Base-by-base conservation (phyloP, 176 grass and related monocot species). In the Aegilops umbellulata region DNA sequence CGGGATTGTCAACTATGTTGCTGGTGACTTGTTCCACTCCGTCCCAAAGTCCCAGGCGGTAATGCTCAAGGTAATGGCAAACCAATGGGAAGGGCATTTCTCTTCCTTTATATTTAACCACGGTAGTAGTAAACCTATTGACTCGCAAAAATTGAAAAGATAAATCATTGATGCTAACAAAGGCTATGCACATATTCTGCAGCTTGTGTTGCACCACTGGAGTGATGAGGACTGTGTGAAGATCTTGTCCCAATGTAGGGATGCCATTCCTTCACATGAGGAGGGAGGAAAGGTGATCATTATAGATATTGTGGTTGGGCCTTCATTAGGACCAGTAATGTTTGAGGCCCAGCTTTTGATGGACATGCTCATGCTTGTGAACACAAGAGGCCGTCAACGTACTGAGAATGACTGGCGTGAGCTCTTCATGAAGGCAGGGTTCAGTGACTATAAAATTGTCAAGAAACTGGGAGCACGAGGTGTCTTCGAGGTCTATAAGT, bases 21-120 rank as follows among this genome's bases (percentile, higher is more conserved):
- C 6, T 0, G 92, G 92, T 36, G 74, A 91, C 60, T 84, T 94
- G 79, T 87, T 94, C 44, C 76, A 84, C 11, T 26, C 41, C 11
- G 83, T 94, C 61, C 92, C 92, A n/a, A 77, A 29, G 27, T 83
- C 89, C 51, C 82, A 86, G 76, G 83, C 77, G 17, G 90, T 88
- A 36, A 13, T 75, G 57, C 80, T 91, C 14, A 91, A 94, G 61
- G 86, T 86, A n/a, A n/a, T n/a, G n/a, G n/a, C n/a, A n/a, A n/a
- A n/a, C n/a, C n/a, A n/a, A n/a, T n/a, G n/a, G n/a, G n/a, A n/a
- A n/a, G n/a, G n/a, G n/a, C n/a, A n/a, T n/a, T n/a, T n/a, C n/a
- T n/a, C n/a, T n/a, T n/a, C n/a, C n/a, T n/a, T n/a, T n/a, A n/a
- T n/a, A 41, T 42, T 24, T 72, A 22, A 72, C 36, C 10, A 72